Evolutionary conservation across 176 grass and related monocot genomes (phyloP), one percentile per base, ranked within the genome.

Genomic region (Triticum timopheevii): DNA sequence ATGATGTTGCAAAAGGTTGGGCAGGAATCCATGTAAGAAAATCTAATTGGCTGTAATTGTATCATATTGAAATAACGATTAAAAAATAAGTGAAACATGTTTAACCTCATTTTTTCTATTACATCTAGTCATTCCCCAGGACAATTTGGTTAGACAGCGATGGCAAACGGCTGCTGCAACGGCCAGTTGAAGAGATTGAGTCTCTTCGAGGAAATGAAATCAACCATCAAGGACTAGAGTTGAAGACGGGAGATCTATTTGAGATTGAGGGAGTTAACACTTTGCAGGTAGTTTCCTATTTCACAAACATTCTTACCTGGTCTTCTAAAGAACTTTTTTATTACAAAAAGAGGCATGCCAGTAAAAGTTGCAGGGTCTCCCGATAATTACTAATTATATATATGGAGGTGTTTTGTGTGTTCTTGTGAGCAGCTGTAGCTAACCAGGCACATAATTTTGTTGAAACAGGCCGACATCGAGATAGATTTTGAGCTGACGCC

Each of bases 121-220:
- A 75, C 73, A 66, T 80, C 1, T 62, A 97, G 95, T 73, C 87
- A 78, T 58, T 58, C 73, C 95, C 95, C 4, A 97, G 94, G 77
- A 92, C 64, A 63, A 82, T 97, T 69, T 89, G 92, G 92, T 88
- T 97, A 69, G 94, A 97, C 78, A 30, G 19, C 27, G 82, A 62
- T 82, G 78, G 92, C 31, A 90, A 87, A 36, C 90, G 92, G 61
- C 31, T 97, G 70, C 69, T 97, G 77, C 94, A 97, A 61, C 85
- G 92, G 90, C 94, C 94, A 27, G 79, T 97, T 27, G 94, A 97
- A 87, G 94, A 97, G 87, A 73, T 94, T 8, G 80, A 94, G 8
- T 89, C 83, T 2, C 88, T 97, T 12, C 86, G 92, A 92, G 65
- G 65, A 81, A 67, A 94, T 45, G 76, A 86, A 75, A 70, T 94